Percentiles rank a stretch among this genome's conserved stretches.
Evolutionary conservation across 306 rosid genomes (phyloP).

Genomic region (Quercus variabilis): DNA sequence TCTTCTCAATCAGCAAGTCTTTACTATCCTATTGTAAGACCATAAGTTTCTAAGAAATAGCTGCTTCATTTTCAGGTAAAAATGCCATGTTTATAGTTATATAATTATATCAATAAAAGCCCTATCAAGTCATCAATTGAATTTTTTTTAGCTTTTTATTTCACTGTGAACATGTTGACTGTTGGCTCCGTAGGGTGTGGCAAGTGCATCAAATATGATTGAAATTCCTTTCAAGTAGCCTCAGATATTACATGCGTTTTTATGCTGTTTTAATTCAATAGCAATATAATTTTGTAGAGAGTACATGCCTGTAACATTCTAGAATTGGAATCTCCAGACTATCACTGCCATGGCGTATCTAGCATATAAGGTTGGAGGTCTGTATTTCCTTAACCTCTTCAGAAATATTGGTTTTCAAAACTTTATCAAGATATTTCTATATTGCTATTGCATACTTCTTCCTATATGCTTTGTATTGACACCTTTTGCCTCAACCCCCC

Average conservation of each 20-base stretch:
- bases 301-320: constrained; percentile 72
- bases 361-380: constrained; percentile 69
- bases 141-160: constrained; percentile 45
- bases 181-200: constrained; percentile 97
- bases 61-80: no score
- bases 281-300: constrained; percentile 45
- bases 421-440: no score
- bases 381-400: constrained; percentile 28
- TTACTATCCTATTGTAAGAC: no score
- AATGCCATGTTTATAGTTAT: no score
- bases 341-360: constrained; percentile 88
- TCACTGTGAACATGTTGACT: constrained; percentile 91
- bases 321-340: constrained; percentile 84
- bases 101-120: no score
- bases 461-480: neutral
- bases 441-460: neutral
- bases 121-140: no score
- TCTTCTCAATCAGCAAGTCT: no score
- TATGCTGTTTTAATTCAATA: constrained; percentile 18
- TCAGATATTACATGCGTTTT: neutral
- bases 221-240: neutral
- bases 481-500: neutral
- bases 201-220: constrained; percentile 86
- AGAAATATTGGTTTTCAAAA: neutral
- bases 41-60: no score